These are phyloP conservation scores for Daldinia sp. DNA, from an alignment of 2,329 filamentous ascomycete species.

Conservation along the genomic window DNA sequence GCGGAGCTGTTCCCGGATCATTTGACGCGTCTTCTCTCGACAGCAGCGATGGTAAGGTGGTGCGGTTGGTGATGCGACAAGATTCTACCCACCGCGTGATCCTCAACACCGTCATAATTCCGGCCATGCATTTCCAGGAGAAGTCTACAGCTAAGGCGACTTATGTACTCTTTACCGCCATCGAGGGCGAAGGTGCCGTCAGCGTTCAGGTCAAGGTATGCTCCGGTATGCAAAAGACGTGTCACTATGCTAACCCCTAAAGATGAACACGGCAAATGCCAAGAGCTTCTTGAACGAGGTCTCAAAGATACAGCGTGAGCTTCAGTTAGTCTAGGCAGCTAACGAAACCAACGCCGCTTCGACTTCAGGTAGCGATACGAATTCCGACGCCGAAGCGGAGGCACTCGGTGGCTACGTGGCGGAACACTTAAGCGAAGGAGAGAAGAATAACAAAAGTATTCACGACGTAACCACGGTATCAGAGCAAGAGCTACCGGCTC, in stretches of 20 bases:
- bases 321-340: conserved; percentile 50
- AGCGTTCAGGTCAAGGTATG: conserved; percentile 69
- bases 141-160: conserved; percentile 77
- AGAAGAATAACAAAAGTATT: not conserved
- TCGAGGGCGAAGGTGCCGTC: conserved; percentile 65
- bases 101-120: conserved; percentile 82
- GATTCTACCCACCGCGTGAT: conserved; percentile 88
- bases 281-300: conserved; percentile 62
- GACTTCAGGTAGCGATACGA: not conserved
- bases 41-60: conserved; percentile 60
- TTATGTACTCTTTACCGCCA: conserved; percentile 71
- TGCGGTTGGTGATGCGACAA: conserved; percentile 87
- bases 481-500: not conserved
- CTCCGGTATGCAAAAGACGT: not conserved
- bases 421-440: not conserved
- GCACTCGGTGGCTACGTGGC: not conserved
- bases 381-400: not conserved
- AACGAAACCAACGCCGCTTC: conserved; percentile 21
- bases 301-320: conserved; percentile 59
- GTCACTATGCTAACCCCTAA: conserved; percentile 20
- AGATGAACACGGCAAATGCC: conserved; percentile 64
- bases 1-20: conserved; percentile 57
- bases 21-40: conserved; percentile 65
- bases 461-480: not conserved
- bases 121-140: conserved; percentile 80